These are phyloP conservation scores for Leccinum uliginosum DNA, from an alignment of 768 basidiomycete species.

Conservation along the genomic window DNA sequence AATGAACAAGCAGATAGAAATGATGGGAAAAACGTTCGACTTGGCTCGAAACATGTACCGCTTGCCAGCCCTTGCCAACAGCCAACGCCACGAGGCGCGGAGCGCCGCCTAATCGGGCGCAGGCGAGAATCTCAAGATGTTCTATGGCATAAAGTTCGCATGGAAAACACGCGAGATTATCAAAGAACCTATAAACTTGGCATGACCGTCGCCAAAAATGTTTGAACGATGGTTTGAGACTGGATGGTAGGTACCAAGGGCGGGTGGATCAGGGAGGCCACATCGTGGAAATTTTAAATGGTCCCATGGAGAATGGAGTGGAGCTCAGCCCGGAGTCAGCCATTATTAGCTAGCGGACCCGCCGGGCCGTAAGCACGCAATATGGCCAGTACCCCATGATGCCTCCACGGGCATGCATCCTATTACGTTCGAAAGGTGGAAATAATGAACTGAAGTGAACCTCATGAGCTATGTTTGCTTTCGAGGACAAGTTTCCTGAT, in stretches of 20 bases:
- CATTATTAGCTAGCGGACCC: neutral
- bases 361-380: too few relatives aligned
- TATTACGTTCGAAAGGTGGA: neutral
- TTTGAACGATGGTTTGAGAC: neutral
- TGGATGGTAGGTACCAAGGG: constrained; percentile 6
- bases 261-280: neutral
- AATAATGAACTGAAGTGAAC: neutral
- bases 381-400: too few relatives aligned
- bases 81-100: too few relatives aligned
- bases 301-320: too few relatives aligned
- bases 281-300: neutral
- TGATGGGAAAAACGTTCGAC: too few relatives aligned
- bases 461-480: neutral
- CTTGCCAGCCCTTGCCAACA: too few relatives aligned
- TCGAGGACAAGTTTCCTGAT: neutral
- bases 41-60: too few relatives aligned
- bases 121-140: neutral
- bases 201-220: neutral
- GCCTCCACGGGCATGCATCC: neutral
- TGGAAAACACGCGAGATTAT: neutral
- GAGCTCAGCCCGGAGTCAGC: neutral
- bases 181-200: neutral
- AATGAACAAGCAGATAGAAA: too few relatives aligned
- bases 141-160: neutral
- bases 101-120: neutral